Evolutionary conservation across 108 stramenopile genomes (phyloP).

Genomic region (Nitzschia palea): DNA sequence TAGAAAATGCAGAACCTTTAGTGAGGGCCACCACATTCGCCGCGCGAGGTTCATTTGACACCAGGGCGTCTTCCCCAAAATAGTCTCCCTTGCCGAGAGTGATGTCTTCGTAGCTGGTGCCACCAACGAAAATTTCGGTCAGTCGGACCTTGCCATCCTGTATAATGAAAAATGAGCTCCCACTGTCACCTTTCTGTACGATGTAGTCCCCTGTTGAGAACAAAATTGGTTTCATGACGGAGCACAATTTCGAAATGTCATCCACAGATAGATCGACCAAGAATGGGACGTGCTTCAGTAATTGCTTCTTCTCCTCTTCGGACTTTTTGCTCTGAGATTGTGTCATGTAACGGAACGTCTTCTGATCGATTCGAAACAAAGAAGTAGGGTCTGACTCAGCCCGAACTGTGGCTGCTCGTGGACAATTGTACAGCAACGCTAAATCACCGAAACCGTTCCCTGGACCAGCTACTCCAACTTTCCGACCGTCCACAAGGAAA

Average conservation of each 20-base stretch:
- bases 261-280: constrained; percentile 19
- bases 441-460: constrained; percentile 78
- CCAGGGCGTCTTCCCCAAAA: constrained; percentile 60
- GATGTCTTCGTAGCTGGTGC: constrained; percentile 23
- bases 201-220: constrained; percentile 49
- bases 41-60: constrained; percentile 37
- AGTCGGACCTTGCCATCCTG: constrained; percentile 47
- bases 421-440: constrained; percentile 74
- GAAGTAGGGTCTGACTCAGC: constrained; percentile 28
- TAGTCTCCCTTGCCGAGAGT: constrained; percentile 36
- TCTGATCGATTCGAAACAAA: constrained; percentile 45
- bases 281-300: constrained; percentile 32
- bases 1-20: constrained; percentile 41
- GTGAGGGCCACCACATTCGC: constrained; percentile 45
- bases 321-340: constrained; percentile 13
- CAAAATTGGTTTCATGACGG: constrained; percentile 35
- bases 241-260: constrained; percentile 28
- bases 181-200: constrained; percentile 55
- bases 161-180: constrained; percentile 61
- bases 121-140: constrained; percentile 29
- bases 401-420: constrained; percentile 74
- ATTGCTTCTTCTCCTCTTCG: constrained; percentile 19
- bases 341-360: constrained; percentile 37
- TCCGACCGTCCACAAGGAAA: constrained; percentile 55
- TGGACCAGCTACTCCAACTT: constrained; percentile 49